phyloP scores from a whole-genome alignment of 2,329 filamentous ascomycete species.

The Aspergillus felis region DNA sequence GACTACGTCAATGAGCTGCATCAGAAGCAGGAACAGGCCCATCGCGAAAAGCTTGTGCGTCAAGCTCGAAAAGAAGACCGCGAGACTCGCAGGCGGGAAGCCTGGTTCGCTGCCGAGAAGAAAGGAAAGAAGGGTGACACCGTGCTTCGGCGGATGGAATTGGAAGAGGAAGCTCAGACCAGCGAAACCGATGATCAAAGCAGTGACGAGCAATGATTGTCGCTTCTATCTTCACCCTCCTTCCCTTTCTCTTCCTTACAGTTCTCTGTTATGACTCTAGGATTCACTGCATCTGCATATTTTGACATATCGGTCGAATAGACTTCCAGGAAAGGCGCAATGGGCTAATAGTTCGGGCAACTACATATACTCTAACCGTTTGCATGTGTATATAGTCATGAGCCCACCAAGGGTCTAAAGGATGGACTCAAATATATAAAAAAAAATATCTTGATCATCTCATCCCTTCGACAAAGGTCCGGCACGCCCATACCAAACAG shows the following conservation, averaged over 20 bases:
- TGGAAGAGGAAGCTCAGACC: conserved; percentile 30
- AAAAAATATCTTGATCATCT: background rate
- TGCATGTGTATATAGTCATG: background rate
- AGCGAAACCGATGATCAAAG: conserved; percentile 35
- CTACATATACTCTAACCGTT: background rate
- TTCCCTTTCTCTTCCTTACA: background rate
- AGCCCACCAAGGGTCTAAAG: background rate
- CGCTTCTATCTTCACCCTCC: background rate
- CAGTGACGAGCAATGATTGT: conserved; percentile 23
- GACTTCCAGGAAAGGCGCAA: background rate
- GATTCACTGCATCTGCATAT: background rate
- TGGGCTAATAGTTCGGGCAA: background rate
- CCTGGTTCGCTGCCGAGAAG: conserved; percentile 44
- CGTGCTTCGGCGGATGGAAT: conserved; percentile 37
- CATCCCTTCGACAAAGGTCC: background rate
- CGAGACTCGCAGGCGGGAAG: conserved; percentile 38
- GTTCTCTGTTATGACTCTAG: background rate
- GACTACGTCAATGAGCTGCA: conserved; percentile 39
- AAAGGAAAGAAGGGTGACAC: conserved; percentile 40
- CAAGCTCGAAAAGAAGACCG: conserved; percentile 38
- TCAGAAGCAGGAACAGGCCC: conserved; percentile 34
- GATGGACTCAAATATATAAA: background rate
- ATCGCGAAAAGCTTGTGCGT: conserved; percentile 28
- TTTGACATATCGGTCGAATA: background rate
- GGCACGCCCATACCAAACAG: background rate